These are phyloP conservation scores for Aurantiochytrium sp. DNA, from an alignment of 108 stramenopile genomes.

Conservation along the genomic window DNA sequence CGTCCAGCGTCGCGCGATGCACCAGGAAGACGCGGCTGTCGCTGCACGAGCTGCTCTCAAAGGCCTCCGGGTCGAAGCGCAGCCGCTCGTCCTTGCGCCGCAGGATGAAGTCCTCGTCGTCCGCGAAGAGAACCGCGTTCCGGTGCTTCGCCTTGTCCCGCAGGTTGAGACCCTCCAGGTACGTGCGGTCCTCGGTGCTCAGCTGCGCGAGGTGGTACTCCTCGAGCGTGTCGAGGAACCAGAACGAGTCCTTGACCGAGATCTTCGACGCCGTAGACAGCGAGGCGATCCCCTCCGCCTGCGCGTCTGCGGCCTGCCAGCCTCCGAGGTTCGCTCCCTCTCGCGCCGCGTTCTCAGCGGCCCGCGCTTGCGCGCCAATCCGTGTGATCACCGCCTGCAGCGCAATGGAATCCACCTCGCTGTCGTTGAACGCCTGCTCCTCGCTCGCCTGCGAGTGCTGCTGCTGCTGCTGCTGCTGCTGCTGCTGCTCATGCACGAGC, in stretches of 20 bases:
- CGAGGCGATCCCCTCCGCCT: background rate
- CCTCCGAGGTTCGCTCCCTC: too few relatives aligned
- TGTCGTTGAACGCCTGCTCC: too few relatives aligned
- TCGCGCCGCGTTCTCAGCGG: background rate
- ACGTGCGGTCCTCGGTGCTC: background rate
- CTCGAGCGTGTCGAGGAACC: conserved; percentile 10
- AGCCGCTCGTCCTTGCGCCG: background rate
- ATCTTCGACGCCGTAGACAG: background rate
- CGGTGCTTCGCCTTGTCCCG: conserved; percentile 19
- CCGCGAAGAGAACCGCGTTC: background rate
- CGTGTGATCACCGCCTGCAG: background rate
- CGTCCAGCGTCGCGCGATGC: background rate
- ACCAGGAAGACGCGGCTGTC: background rate
- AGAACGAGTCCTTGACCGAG: conserved; percentile 3
- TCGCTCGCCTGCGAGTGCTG: too few relatives aligned
- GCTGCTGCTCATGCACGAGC: too few relatives aligned
- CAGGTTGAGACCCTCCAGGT: background rate
- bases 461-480: background rate
- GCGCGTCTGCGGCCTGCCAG: too few relatives aligned
- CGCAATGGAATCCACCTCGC: background rate
- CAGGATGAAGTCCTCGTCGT: background rate
- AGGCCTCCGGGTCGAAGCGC: background rate
- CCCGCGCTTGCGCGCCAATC: background rate
- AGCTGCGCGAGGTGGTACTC: background rate
- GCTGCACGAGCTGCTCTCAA: background rate